phyloP scores from a whole-genome alignment of 2,329 filamentous ascomycete genomes.

The Hypoxylon sp. region DNA sequence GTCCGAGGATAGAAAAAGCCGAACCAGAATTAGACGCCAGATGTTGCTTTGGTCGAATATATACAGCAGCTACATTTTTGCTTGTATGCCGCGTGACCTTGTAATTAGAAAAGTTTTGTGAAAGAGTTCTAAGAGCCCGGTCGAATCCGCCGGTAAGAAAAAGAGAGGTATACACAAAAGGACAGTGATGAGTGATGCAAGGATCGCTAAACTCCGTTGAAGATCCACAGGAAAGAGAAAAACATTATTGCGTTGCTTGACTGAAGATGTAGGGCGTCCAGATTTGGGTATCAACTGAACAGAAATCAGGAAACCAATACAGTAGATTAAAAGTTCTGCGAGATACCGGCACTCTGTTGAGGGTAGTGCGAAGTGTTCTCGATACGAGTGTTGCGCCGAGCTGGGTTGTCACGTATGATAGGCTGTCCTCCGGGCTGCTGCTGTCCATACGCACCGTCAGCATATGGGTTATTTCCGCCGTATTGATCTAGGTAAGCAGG shows the following conservation, averaged over 20 bases:
- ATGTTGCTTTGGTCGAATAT: slow-evolving; percentile 22
- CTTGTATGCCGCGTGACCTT: slow-evolving; percentile 19
- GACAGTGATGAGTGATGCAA: slow-evolving; percentile 28
- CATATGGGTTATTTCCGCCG: slow-evolving; percentile 64
- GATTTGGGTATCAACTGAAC: slow-evolving; percentile 36
- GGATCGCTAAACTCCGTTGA: slow-evolving; percentile 30
- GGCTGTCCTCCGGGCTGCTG: slow-evolving; percentile 65
- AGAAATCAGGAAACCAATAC: slow-evolving; percentile 12
- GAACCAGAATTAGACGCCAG: slow-evolving; percentile 2
- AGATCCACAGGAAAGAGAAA: slow-evolving; percentile 26
- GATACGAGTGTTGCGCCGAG: slow-evolving; percentile 91
- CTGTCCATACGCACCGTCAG: slow-evolving; percentile 52
- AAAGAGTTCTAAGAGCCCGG: slow-evolving; percentile 19
- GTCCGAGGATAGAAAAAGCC: slow-evolving; percentile 10
- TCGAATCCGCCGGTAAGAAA: slow-evolving; percentile 18
- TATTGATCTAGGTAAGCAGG: slow-evolving; percentile 67
- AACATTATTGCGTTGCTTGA: slow-evolving; percentile 22
- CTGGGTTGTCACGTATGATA: slow-evolving; percentile 91
- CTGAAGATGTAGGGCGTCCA: slow-evolving; percentile 23
- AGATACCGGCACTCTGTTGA: slow-evolving; percentile 92
- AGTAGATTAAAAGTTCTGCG: slow-evolving; percentile 85
- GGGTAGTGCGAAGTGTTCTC: slow-evolving; percentile 90
- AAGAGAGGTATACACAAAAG: slow-evolving; percentile 34
- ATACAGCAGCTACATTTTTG: slow-evolving; percentile 19
- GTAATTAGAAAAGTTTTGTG: slow-evolving; percentile 11